Conservation (phyloP, 257 asterid species). For the Rehmannia glutinosa region DNA sequence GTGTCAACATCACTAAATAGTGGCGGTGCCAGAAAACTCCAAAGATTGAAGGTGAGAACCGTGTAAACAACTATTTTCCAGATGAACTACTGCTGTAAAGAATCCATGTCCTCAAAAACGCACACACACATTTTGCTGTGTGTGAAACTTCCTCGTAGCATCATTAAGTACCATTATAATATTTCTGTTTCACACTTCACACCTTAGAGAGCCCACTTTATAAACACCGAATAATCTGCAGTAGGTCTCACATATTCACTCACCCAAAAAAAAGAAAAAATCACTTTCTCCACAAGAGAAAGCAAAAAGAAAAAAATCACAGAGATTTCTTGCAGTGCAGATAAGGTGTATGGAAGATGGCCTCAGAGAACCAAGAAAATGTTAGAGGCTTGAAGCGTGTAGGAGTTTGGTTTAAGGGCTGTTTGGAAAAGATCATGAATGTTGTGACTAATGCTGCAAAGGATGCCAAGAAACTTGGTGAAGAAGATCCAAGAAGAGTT, state of each 20-base stretch:
- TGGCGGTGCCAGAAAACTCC: too few relatives aligned
- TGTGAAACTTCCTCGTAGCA: constrained; percentile 13
- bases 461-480: constrained; percentile 19
- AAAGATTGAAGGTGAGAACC: not conserved
- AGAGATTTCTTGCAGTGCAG: not conserved
- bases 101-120: not conserved
- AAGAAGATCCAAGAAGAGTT: constrained; percentile 30
- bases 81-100: constrained; percentile 11
- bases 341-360: constrained; percentile 20
- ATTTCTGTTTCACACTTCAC: not conserved
- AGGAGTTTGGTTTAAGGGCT: constrained; percentile 4
- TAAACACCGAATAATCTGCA: constrained; percentile 2
- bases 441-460: not conserved
- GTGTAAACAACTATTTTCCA: constrained; percentile 16
- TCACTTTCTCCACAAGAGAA: not conserved
- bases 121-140: constrained; percentile 1
- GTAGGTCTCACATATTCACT: too few relatives aligned
- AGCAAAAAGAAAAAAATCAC: not conserved
- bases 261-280: not conserved
- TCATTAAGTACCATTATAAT: not conserved
- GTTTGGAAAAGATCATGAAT: not conserved
- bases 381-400: not conserved
- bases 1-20: too few relatives aligned
- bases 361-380: constrained; percentile 17
- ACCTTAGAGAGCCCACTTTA: not conserved